Evolutionary conservation across 805 yeast species (phyloP), one percentile per base, ranked within the genome.

Genomic region (Metschnikowia gelsemii): DNA sequence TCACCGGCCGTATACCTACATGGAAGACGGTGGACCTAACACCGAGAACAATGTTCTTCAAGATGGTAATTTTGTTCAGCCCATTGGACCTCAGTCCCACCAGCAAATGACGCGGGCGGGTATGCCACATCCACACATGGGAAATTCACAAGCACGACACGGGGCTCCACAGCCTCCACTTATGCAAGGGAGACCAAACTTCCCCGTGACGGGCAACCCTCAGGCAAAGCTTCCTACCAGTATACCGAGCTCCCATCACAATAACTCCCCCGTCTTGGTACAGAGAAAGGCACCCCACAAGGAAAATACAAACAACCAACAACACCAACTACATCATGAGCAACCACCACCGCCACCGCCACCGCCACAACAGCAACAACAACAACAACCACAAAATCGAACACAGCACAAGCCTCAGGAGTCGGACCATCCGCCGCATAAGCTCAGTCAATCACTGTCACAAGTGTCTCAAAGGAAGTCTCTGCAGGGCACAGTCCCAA

Each of bases 311-410:
- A 19, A 5, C 2, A 18, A 38, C 31, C 51, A 40, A 32, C 50
- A 40, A 21, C 51, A 49, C 13, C 31, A 32, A 14, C 48, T 43
- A 26, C 57, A 46, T 22, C 55, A 24, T 12, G 27, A 14, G 9
- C 27, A 12, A 5, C 27, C 11, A 14, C 27, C 11, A 24, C 27
- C 11, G 12, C 27, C 11, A 5, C 27, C 5, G 27, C 27, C 11
- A 24, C 19, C 25, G 26, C 20, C 8, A 5, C 13, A 28, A 12
- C 12, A 16, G 2, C 24, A 31, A 17, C 5, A 31, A 9, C 35
- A 20, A 4, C 18, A 32, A 11, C 35, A 32, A 13, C 25, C 23
- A 32, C 4, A 30, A 29, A 4, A 8, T 33, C 27, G 21, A 33
- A 21, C 39, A 14, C 31, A 28, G 31, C 31, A 28, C 17, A 28